Evolutionary conservation across 1,139 yeast genomes (phyloP).

Genomic region (Scheffersomyces stambukii): DNA sequence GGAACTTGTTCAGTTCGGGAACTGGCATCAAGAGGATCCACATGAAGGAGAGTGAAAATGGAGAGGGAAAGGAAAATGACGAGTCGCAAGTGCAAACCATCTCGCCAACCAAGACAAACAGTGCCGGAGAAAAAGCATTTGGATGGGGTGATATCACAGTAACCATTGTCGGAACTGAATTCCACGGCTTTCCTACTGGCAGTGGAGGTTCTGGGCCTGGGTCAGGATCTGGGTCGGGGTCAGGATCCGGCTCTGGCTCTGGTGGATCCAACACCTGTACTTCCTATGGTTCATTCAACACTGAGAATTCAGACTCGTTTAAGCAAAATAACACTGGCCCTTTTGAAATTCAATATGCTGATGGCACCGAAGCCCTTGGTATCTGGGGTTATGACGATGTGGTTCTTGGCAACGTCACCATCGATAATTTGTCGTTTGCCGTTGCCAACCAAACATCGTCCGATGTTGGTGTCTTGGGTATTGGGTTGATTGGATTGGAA

Average conservation of each 20-base stretch:
- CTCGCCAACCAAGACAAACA: not conserved
- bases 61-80: not conserved
- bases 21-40: constrained; percentile 3
- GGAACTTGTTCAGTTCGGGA: constrained; percentile 1
- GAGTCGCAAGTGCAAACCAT: not conserved
- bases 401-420: constrained; percentile 32
- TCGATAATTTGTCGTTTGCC: constrained; percentile 49
- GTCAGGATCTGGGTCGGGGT: constrained; percentile 1
- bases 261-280: constrained; percentile 24
- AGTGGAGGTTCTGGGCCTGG: no score
- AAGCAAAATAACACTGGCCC: constrained; percentile 29
- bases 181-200: no score
- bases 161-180: not conserved
- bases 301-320: constrained; percentile 29
- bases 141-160: no score
- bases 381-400: constrained; percentile 50
- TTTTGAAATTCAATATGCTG: constrained; percentile 57
- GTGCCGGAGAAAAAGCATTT: no score
- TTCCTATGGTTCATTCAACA: constrained; percentile 35
- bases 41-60: not conserved
- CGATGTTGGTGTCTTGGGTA: constrained; percentile 48
- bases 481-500: constrained; percentile 53
- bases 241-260: constrained; percentile 1
- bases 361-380: constrained; percentile 57
- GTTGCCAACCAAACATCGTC: constrained; percentile 42